phyloP scores from a whole-genome alignment of 2,329 filamentous ascomycete species.

The Hypoxylon sp. region DNA sequence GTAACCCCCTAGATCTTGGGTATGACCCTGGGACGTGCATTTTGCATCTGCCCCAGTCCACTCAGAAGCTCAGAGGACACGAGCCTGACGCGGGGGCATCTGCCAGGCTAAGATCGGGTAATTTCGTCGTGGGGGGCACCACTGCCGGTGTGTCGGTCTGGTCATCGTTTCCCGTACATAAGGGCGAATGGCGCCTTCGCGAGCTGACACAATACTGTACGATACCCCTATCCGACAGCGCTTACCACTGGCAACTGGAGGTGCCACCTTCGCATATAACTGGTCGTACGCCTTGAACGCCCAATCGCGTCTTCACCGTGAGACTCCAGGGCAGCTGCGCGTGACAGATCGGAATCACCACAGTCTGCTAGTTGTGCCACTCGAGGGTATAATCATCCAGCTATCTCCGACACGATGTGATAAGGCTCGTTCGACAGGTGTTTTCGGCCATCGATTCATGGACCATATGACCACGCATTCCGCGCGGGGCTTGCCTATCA shows the following conservation, averaged over 20 bases:
- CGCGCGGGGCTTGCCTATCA: constrained; percentile 20
- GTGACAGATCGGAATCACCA: constrained; percentile 28
- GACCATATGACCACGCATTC: constrained; percentile 22
- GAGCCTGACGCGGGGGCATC: constrained; percentile 29
- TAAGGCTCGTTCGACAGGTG: constrained; percentile 11
- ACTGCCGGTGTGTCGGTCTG: constrained; percentile 24
- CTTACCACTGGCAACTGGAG: constrained; percentile 22
- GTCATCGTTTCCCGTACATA: constrained; percentile 31
- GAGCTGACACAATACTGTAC: constrained; percentile 35
- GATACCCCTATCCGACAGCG: constrained; percentile 37
- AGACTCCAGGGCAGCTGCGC: constrained; percentile 25
- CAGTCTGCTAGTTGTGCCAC: constrained; percentile 23
- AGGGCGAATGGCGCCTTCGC: constrained; percentile 30
- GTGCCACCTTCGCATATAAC: constrained; percentile 22
- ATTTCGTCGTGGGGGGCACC: constrained; percentile 37
- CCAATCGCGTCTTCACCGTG: constrained; percentile 28
- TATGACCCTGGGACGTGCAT: constrained; percentile 39
- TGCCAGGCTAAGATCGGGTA: constrained; percentile 39
- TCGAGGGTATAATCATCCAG: constrained; percentile 22
- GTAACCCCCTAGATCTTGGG: constrained; percentile 38
- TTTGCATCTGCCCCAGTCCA: constrained; percentile 38
- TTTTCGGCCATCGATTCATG: constrained; percentile 12
- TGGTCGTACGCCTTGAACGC: constrained; percentile 18
- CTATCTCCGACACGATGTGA: constrained; percentile 18
- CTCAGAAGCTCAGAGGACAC: constrained; percentile 28